Conservation (phyloP, 2,329 filamentous ascomycete genomes). For the Fusarium decemcellulare region DNA sequence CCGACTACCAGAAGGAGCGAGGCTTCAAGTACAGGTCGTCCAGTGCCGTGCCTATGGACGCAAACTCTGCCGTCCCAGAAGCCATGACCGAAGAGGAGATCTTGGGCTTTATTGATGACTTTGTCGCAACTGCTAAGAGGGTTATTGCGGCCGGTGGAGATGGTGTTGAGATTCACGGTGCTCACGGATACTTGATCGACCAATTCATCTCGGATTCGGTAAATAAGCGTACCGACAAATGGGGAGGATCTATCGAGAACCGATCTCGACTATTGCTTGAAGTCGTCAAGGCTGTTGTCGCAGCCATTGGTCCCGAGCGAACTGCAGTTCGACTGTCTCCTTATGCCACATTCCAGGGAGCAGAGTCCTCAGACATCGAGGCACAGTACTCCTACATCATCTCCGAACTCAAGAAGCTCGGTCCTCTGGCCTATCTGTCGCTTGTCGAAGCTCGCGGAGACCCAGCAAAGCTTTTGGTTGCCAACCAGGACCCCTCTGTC, state of each 20-base stretch:
- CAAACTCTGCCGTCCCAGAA: slow-evolving; percentile 9
- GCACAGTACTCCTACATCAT: slow-evolving; percentile 45
- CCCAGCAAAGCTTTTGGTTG: slow-evolving; percentile 24
- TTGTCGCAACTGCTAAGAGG: slow-evolving; percentile 19
- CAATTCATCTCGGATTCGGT: slow-evolving; percentile 65
- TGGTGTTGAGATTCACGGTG: slow-evolving; percentile 40
- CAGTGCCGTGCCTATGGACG: slow-evolving; percentile 28
- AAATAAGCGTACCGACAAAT: slow-evolving; percentile 62
- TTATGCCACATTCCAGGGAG: slow-evolving; percentile 46
- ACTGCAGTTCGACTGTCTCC: slow-evolving; percentile 59
- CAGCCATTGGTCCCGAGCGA: slow-evolving; percentile 50
- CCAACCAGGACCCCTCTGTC: slow-evolving; percentile 50
- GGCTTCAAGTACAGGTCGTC: slow-evolving; percentile 49
- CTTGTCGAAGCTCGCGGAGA: slow-evolving; percentile 47
- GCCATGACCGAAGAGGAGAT: slow-evolving; percentile 29
- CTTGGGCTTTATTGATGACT: slow-evolving; percentile 17
- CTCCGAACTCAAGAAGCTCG: slow-evolving; percentile 47
- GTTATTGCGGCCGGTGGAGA: slow-evolving; percentile 29
- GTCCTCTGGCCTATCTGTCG: slow-evolving; percentile 47
- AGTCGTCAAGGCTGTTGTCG: slow-evolving; percentile 55
- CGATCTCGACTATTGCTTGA: slow-evolving; percentile 62
- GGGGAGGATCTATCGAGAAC: slow-evolving; percentile 65
- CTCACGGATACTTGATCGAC: slow-evolving; percentile 70
- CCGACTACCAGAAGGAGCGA: slow-evolving; percentile 38
- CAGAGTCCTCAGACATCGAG: slow-evolving; percentile 36